These are phyloP conservation scores for Pichia kluyveri DNA, from an alignment of 805 yeast genomes.

Conservation along the genomic window DNA sequence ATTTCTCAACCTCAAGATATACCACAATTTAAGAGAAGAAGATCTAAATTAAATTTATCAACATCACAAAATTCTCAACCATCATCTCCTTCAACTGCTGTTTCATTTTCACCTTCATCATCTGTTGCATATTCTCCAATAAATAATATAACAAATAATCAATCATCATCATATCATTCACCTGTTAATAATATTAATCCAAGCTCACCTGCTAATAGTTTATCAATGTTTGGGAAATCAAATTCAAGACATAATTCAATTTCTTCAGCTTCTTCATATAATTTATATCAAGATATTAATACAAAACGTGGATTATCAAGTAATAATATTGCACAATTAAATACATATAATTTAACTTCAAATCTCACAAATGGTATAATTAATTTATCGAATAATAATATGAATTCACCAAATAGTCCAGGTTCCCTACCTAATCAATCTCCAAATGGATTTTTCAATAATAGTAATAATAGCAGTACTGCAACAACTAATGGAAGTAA, in stretches of 20 bases:
- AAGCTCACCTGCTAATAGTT: slow-evolving; percentile 12
- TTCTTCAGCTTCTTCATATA: slow-evolving; percentile 16
- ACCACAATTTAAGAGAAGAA: slow-evolving; percentile 24
- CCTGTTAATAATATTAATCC: background rate
- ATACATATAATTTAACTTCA: background rate
- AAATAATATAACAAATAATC: background rate
- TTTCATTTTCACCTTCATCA: slow-evolving; percentile 6
- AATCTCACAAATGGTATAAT: background rate
- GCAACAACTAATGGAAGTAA: background rate
- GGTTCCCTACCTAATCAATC: background rate
- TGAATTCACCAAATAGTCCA: background rate
- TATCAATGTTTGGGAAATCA: slow-evolving; percentile 9
- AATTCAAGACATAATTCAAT: slow-evolving; percentile 20
- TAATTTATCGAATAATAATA: background rate
- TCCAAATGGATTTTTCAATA: background rate
- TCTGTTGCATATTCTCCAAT: slow-evolving; percentile 15
- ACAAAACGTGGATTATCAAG: slow-evolving; percentile 19
- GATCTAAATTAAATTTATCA: slow-evolving; percentile 17
- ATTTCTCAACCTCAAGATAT: slow-evolving; percentile 23
- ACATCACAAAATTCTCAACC: slow-evolving; percentile 16
- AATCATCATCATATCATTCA: background rate
- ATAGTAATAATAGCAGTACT: background rate
- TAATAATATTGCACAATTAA: background rate
- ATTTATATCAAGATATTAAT: slow-evolving; percentile 20
- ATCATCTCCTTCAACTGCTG: slow-evolving; percentile 18